phyloP scores from a whole-genome alignment of 1,284 basidiomycete species.

The Mycosarcoma mackinlayi region DNA sequence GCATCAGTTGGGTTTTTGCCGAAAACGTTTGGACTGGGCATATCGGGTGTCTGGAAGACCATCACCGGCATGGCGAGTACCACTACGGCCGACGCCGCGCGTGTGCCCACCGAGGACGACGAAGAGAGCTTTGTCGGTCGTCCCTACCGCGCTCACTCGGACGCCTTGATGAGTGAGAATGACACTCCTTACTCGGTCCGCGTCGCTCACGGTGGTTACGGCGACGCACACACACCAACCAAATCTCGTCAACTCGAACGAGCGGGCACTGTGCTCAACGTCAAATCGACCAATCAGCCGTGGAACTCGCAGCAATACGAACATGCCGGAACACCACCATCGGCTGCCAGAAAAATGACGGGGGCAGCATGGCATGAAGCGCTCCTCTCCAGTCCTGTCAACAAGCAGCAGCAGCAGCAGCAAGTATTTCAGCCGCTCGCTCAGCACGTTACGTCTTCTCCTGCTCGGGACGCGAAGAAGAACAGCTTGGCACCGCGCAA shows the following conservation, averaged over 20 bases:
- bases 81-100: background rate
- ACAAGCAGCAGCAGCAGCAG: slow-evolving; percentile 12
- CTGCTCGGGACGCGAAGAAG: background rate
- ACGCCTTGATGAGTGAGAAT: slow-evolving; percentile 24
- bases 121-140: slow-evolving; percentile 31
- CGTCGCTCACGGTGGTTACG: background rate
- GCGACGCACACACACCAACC: slow-evolving; percentile 5
- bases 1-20: background rate
- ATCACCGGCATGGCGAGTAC: slow-evolving; percentile 16
- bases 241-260: slow-evolving; percentile 11
- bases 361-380: slow-evolving; percentile 28
- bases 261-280: slow-evolving; percentile 22
- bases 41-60: slow-evolving; percentile 34
- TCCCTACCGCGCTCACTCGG: slow-evolving; percentile 10
- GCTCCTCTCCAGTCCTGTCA: slow-evolving; percentile 25
- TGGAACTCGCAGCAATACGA: slow-evolving; percentile 11
- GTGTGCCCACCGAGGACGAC: slow-evolving; percentile 10
- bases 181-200: slow-evolving; percentile 29
- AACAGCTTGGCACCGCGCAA: slow-evolving; percentile 10
- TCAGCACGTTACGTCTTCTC: background rate
- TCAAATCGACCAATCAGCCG: slow-evolving; percentile 25
- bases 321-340: background rate
- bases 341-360: slow-evolving; percentile 13
- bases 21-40: slow-evolving; percentile 27
- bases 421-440: background rate